These are phyloP conservation scores for Solanum pinnatisectum DNA, from an alignment of 257 asterid species.

Conservation along the genomic window DNA sequence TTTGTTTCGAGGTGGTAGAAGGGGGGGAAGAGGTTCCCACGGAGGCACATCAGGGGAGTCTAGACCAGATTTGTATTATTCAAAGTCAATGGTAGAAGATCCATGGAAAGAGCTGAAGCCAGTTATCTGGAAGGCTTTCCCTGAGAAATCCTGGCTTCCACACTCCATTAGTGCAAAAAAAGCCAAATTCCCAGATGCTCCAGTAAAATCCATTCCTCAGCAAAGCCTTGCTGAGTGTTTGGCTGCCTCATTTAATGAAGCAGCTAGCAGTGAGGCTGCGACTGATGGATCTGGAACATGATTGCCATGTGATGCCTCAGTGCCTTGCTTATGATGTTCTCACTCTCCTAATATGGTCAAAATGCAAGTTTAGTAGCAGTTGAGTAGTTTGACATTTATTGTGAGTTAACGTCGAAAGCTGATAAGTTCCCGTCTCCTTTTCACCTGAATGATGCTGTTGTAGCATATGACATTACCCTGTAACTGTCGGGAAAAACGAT, in stretches of 20 bases:
- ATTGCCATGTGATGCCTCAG: background rate
- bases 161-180: constrained; percentile 38
- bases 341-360: background rate
- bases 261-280: constrained; percentile 10
- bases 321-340: background rate
- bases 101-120: constrained; percentile 64
- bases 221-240: constrained; percentile 76
- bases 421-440: background rate
- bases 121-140: constrained; percentile 36
- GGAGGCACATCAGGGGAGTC: background rate
- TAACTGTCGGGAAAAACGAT: background rate
- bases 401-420: background rate
- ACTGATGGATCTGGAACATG: constrained; percentile 16
- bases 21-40: background rate
- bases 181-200: constrained; percentile 37
- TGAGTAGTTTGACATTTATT: background rate
- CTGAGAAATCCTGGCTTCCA: constrained; percentile 42
- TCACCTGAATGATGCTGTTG: background rate
- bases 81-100: constrained; percentile 70
- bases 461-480: background rate
- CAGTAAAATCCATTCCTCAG: constrained; percentile 23
- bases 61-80: constrained; percentile 27
- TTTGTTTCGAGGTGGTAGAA: background rate
- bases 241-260: constrained; percentile 56
- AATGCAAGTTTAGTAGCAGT: background rate